These are phyloP conservation scores for Stephanodiscus minutulus DNA, from an alignment of 108 stramenopile species.

Conservation along the genomic window DNA sequence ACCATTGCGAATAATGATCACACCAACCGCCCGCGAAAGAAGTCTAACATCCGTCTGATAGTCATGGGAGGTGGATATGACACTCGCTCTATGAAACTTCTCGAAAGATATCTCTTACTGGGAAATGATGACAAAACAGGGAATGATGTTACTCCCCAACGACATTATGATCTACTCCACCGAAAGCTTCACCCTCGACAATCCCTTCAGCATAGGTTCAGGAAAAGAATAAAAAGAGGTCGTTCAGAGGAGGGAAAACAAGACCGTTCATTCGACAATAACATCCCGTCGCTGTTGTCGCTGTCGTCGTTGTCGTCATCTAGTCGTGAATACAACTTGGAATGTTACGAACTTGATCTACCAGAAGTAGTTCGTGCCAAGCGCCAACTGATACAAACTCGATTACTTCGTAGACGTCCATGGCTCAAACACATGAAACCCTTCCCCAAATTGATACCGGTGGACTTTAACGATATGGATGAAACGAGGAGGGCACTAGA, in stretches of 20 bases:
- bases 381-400: conserved; percentile 48
- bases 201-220: background rate
- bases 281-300: background rate
- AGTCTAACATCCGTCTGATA: conserved; percentile 56
- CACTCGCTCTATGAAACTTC: conserved; percentile 57
- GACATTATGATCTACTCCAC: conserved; percentile 3
- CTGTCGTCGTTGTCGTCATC: background rate
- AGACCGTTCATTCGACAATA: conserved; percentile 22
- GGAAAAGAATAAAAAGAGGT: background rate
- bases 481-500: conserved; percentile 44
- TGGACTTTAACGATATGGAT: conserved; percentile 66
- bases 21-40: background rate
- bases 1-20: background rate
- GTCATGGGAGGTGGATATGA: conserved; percentile 81
- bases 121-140: conserved; percentile 10
- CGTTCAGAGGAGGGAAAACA: background rate
- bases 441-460: conserved; percentile 49
- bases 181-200: conserved; percentile 1
- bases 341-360: conserved; percentile 68
- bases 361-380: conserved; percentile 66
- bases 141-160: background rate
- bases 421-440: conserved; percentile 27
- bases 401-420: conserved; percentile 58
- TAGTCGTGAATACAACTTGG: conserved; percentile 20
- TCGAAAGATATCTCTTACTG: conserved; percentile 40